Evolutionary conservation across 257 asterid genomes (phyloP), one percentile per base, ranked within the genome.

Genomic region (Coffea eugenioides): DNA sequence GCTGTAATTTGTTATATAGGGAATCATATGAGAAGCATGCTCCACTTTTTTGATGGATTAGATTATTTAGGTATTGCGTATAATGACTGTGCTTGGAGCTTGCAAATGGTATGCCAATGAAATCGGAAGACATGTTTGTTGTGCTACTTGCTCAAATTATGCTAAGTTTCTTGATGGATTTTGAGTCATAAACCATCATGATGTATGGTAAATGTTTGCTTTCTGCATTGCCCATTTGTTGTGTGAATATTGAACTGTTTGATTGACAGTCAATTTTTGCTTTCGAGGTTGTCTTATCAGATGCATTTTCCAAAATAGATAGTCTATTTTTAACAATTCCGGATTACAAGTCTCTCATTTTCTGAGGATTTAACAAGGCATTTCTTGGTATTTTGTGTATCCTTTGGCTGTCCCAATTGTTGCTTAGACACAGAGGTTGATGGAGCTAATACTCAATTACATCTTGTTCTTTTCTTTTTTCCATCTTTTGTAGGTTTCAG

Each of bases 401-500:
- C 51, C 48, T 36, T 11, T 16, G 51, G 9, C 20, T 21, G 13
- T 25, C 2, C 56, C 56, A 12, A 18, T 70, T 13, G 46, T 20
- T 46, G n/a, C 23, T 62, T n/a, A 62, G 18, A 18, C 27, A 39
- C 51, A 69, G 4, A 20, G 4, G 21, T 25, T 71, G 10, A 43
- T 70, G 61, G 23, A 71, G 20, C 46, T 36, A 8, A 43, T 67
- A 39, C 25, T 65, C 12, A 41, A 20, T 14, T 36, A 41, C 25
- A 39, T 16, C 34, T 77, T 70, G 46, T 79, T 69, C 59, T 57
- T 71, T 69, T 25, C 57, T 43, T 83, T 67, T 49, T 64, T 7
- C 43, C 43, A 39, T 27, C 46, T 59, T 80, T 76, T 80, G 75
- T 90, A 94, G 98, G 92, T 91, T 27, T 76, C 97, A 74, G 99